These are phyloP conservation scores for Aspergillus cavernicola DNA, from an alignment of 495 filamentous ascomycete species.

Conservation along the genomic window DNA sequence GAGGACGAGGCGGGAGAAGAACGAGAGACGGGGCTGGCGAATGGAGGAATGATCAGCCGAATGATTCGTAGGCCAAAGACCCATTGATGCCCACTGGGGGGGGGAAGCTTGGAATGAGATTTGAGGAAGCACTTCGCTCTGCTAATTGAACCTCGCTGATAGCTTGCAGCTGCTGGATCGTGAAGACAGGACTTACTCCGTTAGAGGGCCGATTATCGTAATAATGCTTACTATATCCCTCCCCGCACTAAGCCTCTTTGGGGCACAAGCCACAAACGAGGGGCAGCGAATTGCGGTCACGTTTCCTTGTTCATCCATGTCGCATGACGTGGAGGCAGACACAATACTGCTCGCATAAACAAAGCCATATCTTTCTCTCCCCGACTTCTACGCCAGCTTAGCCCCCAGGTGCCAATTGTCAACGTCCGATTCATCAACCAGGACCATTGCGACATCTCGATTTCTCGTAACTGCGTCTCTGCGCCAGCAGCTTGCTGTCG, in stretches of 20 bases:
- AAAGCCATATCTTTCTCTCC: not conserved
- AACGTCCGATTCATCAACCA: not conserved
- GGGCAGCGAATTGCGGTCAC: slow-evolving; percentile 17
- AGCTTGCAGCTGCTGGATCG: not conserved
- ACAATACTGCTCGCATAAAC: not conserved
- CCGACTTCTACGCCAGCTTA: not conserved
- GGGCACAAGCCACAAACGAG: slow-evolving; percentile 16
- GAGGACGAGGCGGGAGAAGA: slow-evolving; percentile 31
- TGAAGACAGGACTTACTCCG: too few species aligned
- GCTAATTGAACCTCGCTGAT: not conserved
- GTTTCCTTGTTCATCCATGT: slow-evolving; percentile 10
- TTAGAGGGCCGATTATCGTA: not conserved
- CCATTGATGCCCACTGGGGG: slow-evolving; percentile 13
- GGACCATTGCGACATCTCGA: not conserved
- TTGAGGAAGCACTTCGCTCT: not conserved
- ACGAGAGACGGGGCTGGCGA: slow-evolving; percentile 29
- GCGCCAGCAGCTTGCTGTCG: not conserved
- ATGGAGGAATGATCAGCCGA: slow-evolving; percentile 23
- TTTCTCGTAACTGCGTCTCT: not conserved
- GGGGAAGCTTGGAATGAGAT: not conserved
- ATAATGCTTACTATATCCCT: too few species aligned
- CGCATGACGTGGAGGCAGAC: slow-evolving; percentile 19
- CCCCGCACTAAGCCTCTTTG: slow-evolving; percentile 36
- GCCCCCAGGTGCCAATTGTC: not conserved
- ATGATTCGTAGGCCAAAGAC: slow-evolving; percentile 17